phyloP scores from a whole-genome alignment of 306 rosid genomes.

The Lathyrus oleraceus region DNA sequence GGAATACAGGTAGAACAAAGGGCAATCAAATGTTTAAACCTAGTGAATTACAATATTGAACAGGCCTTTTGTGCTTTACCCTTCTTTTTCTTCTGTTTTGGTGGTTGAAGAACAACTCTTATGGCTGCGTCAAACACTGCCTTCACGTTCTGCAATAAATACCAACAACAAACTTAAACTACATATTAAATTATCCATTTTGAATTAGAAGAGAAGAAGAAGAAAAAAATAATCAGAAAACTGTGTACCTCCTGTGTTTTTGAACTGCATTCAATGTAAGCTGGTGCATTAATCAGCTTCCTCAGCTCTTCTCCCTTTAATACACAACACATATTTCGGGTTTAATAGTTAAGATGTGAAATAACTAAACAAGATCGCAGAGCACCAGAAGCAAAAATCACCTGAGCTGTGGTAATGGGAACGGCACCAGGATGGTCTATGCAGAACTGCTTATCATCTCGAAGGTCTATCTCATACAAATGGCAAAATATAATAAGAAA shows the following conservation, averaged over 20 bases:
- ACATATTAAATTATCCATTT: background rate
- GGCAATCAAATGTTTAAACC: slow-evolving; percentile 66
- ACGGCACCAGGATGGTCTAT: slow-evolving; percentile 97
- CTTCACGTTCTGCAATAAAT: slow-evolving; percentile 82
- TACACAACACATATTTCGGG: slow-evolving; percentile 31
- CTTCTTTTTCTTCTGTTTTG: slow-evolving; percentile 98
- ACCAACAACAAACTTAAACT: slow-evolving; percentile 28
- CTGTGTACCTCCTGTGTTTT: slow-evolving; percentile 85
- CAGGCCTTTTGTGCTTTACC: slow-evolving; percentile 89
- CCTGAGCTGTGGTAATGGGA: slow-evolving; percentile 90
- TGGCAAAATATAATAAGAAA: slow-evolving; percentile 31
- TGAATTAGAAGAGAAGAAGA: background rate
- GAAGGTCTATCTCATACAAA: slow-evolving; percentile 72
- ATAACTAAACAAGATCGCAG: slow-evolving; percentile 15
- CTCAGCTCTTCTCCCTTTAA: slow-evolving; percentile 95
- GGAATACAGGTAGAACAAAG: slow-evolving; percentile 57
- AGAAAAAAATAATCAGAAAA: background rate
- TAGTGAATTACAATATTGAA: slow-evolving; percentile 86
- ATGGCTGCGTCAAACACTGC: slow-evolving; percentile 92
- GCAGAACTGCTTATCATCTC: slow-evolving; percentile 97
- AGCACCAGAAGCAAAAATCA: slow-evolving; percentile 38
- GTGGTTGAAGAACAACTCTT: slow-evolving; percentile 99
- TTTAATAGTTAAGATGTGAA: background rate
- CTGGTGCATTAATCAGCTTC: slow-evolving; percentile 93
- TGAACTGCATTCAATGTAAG: slow-evolving; percentile 97